Base-by-base conservation (phyloP, 106 monocot genomes). In the Apostasia shenzhenica region DNA sequence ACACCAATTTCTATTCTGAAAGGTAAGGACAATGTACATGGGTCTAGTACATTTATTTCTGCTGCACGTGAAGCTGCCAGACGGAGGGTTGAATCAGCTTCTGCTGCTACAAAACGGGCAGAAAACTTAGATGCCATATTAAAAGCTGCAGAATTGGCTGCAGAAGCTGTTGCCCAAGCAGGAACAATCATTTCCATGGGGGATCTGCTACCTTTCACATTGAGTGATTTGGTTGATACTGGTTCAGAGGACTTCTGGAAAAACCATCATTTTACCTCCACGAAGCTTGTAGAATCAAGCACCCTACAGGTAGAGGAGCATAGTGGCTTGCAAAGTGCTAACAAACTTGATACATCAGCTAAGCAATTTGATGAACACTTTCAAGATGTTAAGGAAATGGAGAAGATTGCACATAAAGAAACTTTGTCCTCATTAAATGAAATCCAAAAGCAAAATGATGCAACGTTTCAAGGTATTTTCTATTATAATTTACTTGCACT, bases 81-180 rank as follows among this genome's bases (percentile, higher is more conserved):
- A 75, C 81, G 78, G 68, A 80, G 87, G 57, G 79, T 99, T 59
- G 97, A 99, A 78, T 87, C 80, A 42, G 80, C 86, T 57, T 87
- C 92, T 71, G 86, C 90, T 77, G 89, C 92, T 3, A 73, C 84
- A 44, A 99, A 92, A 79, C 80, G 85, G 51, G 92, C 92, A 14
- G 84, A 99, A 67, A 99, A 90, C 66, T 74, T 99, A 70, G 97
- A 92, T 81, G 92, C 97, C 10, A 81, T 99, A 14, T 66, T 99
- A 43, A 92, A 79, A 85, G 97, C 97, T 75, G 97, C 97, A 69
- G 97, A 92, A 70, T 75, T 99, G 63, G 92, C 83, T 65, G 97
- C 97, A 57, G 89, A 87, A 77, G 92, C 97, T 71, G 92, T 92
- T 66, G 84, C 77, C 4, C 92, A 93, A 68, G 92, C 89, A 41